Base-by-base conservation (phyloP, 257 asterid genomes). In the Capsicum baccatum region DNA sequence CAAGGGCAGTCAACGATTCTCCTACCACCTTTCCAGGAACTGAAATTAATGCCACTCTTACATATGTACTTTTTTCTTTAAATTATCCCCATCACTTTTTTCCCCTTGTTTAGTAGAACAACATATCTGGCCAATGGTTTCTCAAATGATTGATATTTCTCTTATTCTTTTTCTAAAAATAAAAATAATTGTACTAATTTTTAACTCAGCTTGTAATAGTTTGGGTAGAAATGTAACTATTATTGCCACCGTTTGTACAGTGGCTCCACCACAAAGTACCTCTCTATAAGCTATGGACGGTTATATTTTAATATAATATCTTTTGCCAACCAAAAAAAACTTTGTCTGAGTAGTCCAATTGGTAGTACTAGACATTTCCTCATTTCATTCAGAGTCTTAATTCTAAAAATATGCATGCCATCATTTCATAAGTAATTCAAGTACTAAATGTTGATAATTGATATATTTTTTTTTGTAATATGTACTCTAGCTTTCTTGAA, bases 1-100 rank as follows among this genome's bases (percentile, higher is more conserved):
- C 86, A 64, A 63, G 83, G 48, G 39, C 48, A 55, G 85, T 86
- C 83, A 86, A 86, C 85, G 86, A 79, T 59, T 70, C 67, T 83
- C 60, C 88, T 64, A 67, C 79, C 52, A 83, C 59, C 62, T 37
- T 17, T 44, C 55, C 42, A 13, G 74, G 86, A 78, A 76, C 79
- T 63, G 74, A 50, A 83, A 83, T 71, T 69, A 55, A 70, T 83
- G 80, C 85, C n/a, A 50, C 21, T 50, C 60, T 73, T 73, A 19
- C 48, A 13, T 73, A 48, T 47, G 1, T 15, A 68, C 64, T 17
- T 10, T 67, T 54, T 73, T 73, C n/a, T 47, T 48, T 73, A 16
- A 70, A 42, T 70, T 71, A 44, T 44, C 37, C 8, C 8, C 8
- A 44, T 0, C 16, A 44, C 37, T 73, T 73, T 3, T 12, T 6